Conservation (phyloP, 1,139 yeast genomes). For the Nakaseomyces bracarensis region DNA sequence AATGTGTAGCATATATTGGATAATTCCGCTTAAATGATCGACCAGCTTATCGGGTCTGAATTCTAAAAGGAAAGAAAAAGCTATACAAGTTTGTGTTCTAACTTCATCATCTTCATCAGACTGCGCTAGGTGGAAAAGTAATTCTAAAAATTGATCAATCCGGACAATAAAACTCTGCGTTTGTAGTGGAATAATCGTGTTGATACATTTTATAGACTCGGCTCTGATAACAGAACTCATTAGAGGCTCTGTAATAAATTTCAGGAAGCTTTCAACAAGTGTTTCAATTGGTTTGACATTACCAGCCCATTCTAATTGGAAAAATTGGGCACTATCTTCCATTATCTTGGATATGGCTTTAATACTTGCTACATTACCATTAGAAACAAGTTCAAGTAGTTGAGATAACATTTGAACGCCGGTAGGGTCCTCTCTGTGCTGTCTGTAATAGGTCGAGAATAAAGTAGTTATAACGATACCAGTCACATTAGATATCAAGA, state of each 20-base stretch:
- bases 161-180: conserved; percentile 57
- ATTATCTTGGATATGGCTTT: conserved; percentile 78
- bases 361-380: conserved; percentile 66
- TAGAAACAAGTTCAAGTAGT: conserved; percentile 50
- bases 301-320: conserved; percentile 54
- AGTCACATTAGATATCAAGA: conserved; percentile 71
- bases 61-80: conserved; percentile 68
- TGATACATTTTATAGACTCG: conserved; percentile 62
- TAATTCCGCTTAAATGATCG: conserved; percentile 78
- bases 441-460: conserved; percentile 43
- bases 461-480: conserved; percentile 85
- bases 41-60: conserved; percentile 70
- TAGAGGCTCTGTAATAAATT: conserved; percentile 38
- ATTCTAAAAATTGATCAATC: conserved; percentile 56
- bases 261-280: conserved; percentile 57
- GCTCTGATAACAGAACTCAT: conserved; percentile 47
- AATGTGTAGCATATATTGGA: conserved; percentile 75
- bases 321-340: conserved; percentile 51
- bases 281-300: conserved; percentile 47
- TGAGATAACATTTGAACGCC: conserved; percentile 64
- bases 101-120: conserved; percentile 51
- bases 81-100: conserved; percentile 66
- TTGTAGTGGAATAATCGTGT: conserved; percentile 63
- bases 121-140: conserved; percentile 55
- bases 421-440: conserved; percentile 34